Evolutionary conservation across 768 basidiomycete species (phyloP).

Genomic region (Mrakia blollopis): DNA sequence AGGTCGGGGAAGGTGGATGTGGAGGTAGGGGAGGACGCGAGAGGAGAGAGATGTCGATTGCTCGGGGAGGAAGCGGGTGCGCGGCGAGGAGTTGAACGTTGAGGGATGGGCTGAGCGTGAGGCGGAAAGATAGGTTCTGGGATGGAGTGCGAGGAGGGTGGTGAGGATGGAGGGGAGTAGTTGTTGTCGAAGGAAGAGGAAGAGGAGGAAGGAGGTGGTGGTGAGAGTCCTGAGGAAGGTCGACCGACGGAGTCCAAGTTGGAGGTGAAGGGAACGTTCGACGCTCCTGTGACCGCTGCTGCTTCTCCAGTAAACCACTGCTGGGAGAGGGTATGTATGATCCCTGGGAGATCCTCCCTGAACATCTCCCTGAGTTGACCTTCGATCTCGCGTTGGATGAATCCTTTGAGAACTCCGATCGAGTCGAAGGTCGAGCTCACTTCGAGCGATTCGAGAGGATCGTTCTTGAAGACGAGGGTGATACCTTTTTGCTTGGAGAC

Average conservation of each 20-base stretch:
- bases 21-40: conserved; percentile 35
- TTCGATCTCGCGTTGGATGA: conserved; percentile 96
- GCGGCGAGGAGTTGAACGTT: conserved; percentile 26
- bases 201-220: background rate
- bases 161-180: conserved; percentile 29
- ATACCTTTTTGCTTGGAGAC: conserved; percentile 97
- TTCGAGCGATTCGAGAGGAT: conserved; percentile 94
- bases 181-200: conserved; percentile 34
- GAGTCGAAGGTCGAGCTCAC: conserved; percentile 98
- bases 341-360: conserved; percentile 89
- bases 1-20: conserved; percentile 56
- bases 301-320: conserved; percentile 65
- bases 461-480: conserved; percentile 98
- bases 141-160: conserved; percentile 8
- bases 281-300: conserved; percentile 2
- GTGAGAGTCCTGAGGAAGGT: conserved; percentile 25
- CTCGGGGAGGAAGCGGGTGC: conserved; percentile 22
- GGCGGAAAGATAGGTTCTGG: conserved; percentile 19
- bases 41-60: conserved; percentile 39
- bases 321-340: conserved; percentile 92
- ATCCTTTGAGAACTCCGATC: conserved; percentile 94
- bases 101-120: conserved; percentile 13
- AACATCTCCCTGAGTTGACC: conserved; percentile 97
- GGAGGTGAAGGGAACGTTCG: conserved; percentile 13
- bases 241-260: conserved; percentile 28